Conservation (phyloP, 2,329 filamentous ascomycete species). For the Talaromyces rugulosus region DNA sequence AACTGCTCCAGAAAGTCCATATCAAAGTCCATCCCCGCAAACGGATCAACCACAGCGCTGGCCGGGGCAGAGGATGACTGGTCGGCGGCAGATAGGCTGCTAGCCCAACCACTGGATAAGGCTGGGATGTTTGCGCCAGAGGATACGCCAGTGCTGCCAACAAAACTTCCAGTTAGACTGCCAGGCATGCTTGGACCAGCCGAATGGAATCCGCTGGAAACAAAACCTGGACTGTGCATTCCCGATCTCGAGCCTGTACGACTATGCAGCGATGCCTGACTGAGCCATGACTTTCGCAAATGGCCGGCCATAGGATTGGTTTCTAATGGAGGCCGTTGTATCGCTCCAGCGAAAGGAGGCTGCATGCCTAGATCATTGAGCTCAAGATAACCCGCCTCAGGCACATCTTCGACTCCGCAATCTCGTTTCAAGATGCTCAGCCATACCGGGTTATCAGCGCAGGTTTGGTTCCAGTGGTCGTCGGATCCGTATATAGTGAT, state of each 20-base stretch:
- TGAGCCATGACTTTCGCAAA: slow-evolving; percentile 19
- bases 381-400: slow-evolving; percentile 29
- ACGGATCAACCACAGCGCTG: slow-evolving; percentile 26
- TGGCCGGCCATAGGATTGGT: slow-evolving; percentile 25
- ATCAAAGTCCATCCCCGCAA: slow-evolving; percentile 37
- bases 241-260: slow-evolving; percentile 26
- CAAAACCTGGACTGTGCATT: slow-evolving; percentile 28
- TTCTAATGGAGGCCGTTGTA: slow-evolving; percentile 31
- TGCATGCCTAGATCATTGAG: slow-evolving; percentile 38
- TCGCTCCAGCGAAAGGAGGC: slow-evolving; percentile 39
- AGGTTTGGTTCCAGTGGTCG: slow-evolving; percentile 41
- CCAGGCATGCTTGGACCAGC: slow-evolving; percentile 31
- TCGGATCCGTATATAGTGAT: slow-evolving; percentile 30
- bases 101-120: slow-evolving; percentile 30
- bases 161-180: slow-evolving; percentile 32
- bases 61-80: slow-evolving; percentile 31
- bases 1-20: slow-evolving; percentile 34
- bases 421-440: slow-evolving; percentile 42
- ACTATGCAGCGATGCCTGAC: slow-evolving; percentile 17
- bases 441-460: slow-evolving; percentile 45
- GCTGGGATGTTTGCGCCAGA: slow-evolving; percentile 17
- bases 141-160: slow-evolving; percentile 28
- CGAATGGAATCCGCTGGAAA: slow-evolving; percentile 29
- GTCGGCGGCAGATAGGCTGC: slow-evolving; percentile 25
- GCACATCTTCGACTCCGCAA: slow-evolving; percentile 31